phyloP scores from a whole-genome alignment of 176 grass and related monocot genomes.

The Triticum timopheevii region DNA sequence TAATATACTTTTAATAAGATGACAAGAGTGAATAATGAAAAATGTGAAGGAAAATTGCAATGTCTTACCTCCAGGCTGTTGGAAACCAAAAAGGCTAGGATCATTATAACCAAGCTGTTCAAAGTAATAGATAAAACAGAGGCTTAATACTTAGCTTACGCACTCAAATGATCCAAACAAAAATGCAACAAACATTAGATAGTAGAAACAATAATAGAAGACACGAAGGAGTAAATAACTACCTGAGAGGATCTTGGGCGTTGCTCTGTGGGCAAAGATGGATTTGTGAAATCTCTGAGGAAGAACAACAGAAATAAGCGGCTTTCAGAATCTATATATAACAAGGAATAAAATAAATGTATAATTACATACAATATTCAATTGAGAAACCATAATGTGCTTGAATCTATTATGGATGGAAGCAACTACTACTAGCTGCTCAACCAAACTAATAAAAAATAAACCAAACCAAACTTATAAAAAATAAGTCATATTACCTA shows the following conservation, averaged over 20 bases:
- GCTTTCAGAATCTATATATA: constrained; percentile 11
- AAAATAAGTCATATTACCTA: constrained; percentile 50
- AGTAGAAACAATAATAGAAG: not conserved
- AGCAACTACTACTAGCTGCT: not conserved
- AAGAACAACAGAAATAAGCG: constrained; percentile 13
- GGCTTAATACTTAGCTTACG: not conserved
- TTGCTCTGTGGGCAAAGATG: constrained; percentile 88
- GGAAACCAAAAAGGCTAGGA: constrained; percentile 63
- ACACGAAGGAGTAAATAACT: constrained; percentile 3
- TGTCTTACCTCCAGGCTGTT: constrained; percentile 57
- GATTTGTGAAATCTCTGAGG: constrained; percentile 97
- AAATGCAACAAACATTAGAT: not conserved
- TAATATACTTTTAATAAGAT: not conserved
- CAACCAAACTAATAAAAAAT: not conserved
- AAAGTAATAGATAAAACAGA: not conserved
- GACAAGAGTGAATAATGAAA: constrained; percentile 1
- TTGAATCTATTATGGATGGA: not conserved
- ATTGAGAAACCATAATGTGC: not conserved
- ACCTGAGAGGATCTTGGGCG: constrained; percentile 69
- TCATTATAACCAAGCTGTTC: constrained; percentile 75
- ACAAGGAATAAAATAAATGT: not conserved
- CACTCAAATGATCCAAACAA: not conserved
- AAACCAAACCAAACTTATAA: not conserved
- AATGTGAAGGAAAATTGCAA: not conserved
- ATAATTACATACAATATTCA: not conserved